Base-by-base conservation (phyloP, 495 filamentous ascomycete species). In the Penicillium psychrofluorescens region DNA sequence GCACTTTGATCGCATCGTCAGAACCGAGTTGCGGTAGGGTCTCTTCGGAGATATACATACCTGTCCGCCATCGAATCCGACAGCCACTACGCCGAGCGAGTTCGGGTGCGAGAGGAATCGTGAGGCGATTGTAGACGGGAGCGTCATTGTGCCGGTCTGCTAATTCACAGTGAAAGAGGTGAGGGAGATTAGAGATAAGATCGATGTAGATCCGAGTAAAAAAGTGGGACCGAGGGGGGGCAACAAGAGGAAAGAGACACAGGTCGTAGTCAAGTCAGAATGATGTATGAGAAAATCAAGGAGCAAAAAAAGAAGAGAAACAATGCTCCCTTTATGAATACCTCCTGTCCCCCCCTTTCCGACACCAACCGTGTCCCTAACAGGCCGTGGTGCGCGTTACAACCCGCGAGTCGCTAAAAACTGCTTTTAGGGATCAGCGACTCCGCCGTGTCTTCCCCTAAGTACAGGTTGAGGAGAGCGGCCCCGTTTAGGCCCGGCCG, bases 41-140 rank as follows among this genome's bases (percentile, higher is more conserved):
- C n/a, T 38, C 48, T 56, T 47, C 37, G 38, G 37, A 28, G 31
- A 9, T 13, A n/a, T 37, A 51, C 70, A 53, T 78, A 91, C 90
- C 78, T 98, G 92, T 40, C 92, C 92, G 54, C 94, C 92, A 43
- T 90, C 95, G 75, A 98, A 98, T 46, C 91, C 91, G 13, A 97
- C 92, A 27, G 91, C 90, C 33, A 97, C 87, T 40, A 98, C 76
- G 44, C 92, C 92, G 43, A 98, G 77, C 50, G 96, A 80, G 59
- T 84, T 72, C 40, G 78, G 74, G 49, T 80, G 71, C 48, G 81
- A 67, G 47, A 98, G 85, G 70, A 95, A 98, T 53, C 84, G 87
- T 54, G 88, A 83, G 44, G 74, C 55, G 50, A 95, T 77, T 40
- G 84, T 86, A 2, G 87, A 80, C 12, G 88, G 88, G 48, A 71